Base-by-base conservation (phyloP, 2,329 filamentous ascomycete species). In the Aspergillus hiratsukae region DNA sequence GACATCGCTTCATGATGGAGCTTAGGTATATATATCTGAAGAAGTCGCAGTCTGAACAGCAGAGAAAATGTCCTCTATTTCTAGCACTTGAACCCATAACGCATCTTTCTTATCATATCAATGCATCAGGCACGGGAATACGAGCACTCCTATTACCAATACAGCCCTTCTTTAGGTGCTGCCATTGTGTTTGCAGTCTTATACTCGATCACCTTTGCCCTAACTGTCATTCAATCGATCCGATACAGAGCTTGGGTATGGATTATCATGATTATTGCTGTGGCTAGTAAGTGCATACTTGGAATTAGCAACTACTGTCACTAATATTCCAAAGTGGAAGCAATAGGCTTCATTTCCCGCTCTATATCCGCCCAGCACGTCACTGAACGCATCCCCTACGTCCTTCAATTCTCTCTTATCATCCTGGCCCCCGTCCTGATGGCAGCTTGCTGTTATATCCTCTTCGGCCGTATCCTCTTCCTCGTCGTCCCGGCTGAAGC, bases 381-480 rank as follows among this genome's bases (percentile, higher is more conserved):
- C 1, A 61, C 58, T 1, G 56, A 61, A 25, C 66, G 62, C 51
- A 54, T 59, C 10, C 28, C 68, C 21, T 76, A 71, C 49, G 69
- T 73, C 19, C 55, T 72, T 21, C 74, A 76, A 55, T 75, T 75
- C 53, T 64, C 68, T n/a, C 61, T 75, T 23, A 66, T 75, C 19
- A 69, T 76, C 37, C 66, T 76, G 25, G 69, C 74, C 0, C 74
- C 74, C 1, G 69, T 75, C 3, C 62, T 76, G 25, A 75, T 76
- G 71, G 73, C 74, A 23, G 74, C 71, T 3, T 70, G 68, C 46
- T 69, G 74, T 54, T 77, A 77, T 53, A 66, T 76, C 51, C 60
- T 72, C 25, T 76, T 76, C 57, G 69, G 73, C 35, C 72, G 74
- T 27, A 73, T 76, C 51, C 64, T 75, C 19, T 75, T 74, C 55